These are phyloP conservation scores for Parsonsia alboflavescens DNA, from an alignment of 257 asterid species.

Conservation along the genomic window DNA sequence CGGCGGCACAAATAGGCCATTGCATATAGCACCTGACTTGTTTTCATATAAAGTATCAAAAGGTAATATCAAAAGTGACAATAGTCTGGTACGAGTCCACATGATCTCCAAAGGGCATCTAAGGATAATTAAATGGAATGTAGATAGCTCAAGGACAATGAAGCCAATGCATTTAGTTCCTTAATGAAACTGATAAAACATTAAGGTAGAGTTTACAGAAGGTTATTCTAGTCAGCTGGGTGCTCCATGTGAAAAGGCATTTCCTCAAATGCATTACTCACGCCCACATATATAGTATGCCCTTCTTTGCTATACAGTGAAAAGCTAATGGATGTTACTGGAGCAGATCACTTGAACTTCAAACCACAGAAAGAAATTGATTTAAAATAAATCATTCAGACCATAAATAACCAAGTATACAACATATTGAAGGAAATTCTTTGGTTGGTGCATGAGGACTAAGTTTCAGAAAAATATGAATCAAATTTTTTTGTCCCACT, in stretches of 20 bases:
- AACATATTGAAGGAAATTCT: not conserved
- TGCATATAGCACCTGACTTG: not conserved
- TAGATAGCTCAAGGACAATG: no score
- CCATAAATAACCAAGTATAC: not conserved
- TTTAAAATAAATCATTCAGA: no score
- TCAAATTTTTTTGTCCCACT: conserved; percentile 17
- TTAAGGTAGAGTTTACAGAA: not conserved
- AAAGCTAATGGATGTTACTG: not conserved
- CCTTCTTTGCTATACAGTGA: no score
- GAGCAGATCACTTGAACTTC: not conserved
- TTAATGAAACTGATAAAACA: not conserved
- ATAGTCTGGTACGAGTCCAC: not conserved
- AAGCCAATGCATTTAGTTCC: not conserved
- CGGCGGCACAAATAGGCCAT: not conserved
- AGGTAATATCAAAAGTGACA: not conserved
- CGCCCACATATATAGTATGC: not conserved
- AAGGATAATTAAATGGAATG: no score
- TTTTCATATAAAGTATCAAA: not conserved
- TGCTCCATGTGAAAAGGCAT: not conserved
- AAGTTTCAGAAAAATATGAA: not conserved
- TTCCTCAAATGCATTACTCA: not conserved
- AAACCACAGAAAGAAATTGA: not conserved
- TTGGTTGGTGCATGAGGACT: not conserved
- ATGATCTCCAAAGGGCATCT: not conserved
- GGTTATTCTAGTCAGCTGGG: not conserved